Evolutionary conservation across 2,329 filamentous ascomycete genomes (phyloP).

Genomic region (Xylaria sp.): DNA sequence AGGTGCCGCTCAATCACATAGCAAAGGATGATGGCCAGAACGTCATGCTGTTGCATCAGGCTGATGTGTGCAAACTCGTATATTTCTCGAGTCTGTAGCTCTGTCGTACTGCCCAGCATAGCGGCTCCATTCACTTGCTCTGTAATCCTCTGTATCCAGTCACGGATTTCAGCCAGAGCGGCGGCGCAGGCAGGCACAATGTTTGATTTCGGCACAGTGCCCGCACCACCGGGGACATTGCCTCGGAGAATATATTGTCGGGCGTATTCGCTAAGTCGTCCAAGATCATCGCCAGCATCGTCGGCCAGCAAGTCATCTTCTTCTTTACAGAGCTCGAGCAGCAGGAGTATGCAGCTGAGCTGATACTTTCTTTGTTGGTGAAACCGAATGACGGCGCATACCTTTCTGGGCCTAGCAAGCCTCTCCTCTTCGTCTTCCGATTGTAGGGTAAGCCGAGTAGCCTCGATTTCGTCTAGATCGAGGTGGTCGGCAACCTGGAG

Average conservation of each 20-base stretch:
- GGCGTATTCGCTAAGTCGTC: constrained; percentile 61
- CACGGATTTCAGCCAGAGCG: constrained; percentile 77
- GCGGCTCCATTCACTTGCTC: constrained; percentile 78
- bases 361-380: constrained; percentile 84
- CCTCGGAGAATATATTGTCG: constrained; percentile 62
- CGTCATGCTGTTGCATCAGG: constrained; percentile 87
- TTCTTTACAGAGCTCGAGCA: constrained; percentile 72
- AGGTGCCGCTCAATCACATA: constrained; percentile 79
- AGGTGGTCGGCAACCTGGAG: constrained; percentile 85
- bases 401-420: constrained; percentile 74
- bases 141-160: constrained; percentile 74
- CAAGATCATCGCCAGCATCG: constrained; percentile 54
- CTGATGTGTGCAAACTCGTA: constrained; percentile 81
- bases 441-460: constrained; percentile 76
- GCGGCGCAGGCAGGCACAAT: constrained; percentile 77
- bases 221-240: constrained; percentile 49
- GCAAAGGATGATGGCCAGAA: constrained; percentile 78
- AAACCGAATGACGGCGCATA: constrained; percentile 84
- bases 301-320: constrained; percentile 61
- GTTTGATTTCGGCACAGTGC: constrained; percentile 54
- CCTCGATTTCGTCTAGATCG: constrained; percentile 86
- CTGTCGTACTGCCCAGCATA: constrained; percentile 69
- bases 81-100: constrained; percentile 71
- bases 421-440: constrained; percentile 71
- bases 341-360: constrained; percentile 81